Evolutionary conservation across 2,329 filamentous ascomycete species (phyloP).

Genomic region (Fusarium equiseti): DNA sequence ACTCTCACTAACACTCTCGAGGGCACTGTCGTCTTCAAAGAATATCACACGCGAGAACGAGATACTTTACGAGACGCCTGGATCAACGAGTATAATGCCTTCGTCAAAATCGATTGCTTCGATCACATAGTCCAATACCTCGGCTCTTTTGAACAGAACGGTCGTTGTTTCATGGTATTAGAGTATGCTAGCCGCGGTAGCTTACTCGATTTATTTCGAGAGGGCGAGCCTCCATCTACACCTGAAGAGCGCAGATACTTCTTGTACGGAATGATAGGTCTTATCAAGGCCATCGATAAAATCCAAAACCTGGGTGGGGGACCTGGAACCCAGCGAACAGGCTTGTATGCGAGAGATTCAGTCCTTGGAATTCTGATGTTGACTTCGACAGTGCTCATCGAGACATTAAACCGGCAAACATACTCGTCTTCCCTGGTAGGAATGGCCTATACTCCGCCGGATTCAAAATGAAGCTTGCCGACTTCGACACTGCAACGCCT

Average conservation of each 20-base stretch:
- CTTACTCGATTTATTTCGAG: conserved; percentile 8
- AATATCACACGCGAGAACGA: conserved; percentile 7
- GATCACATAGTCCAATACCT: conserved; percentile 24
- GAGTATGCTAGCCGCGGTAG: conserved; percentile 21
- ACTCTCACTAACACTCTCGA: not conserved
- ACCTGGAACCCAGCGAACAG: not conserved
- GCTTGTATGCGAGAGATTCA: not conserved
- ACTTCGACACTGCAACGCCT: conserved; percentile 22
- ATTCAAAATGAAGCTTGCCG: conserved; percentile 24
- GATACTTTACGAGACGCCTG: conserved; percentile 9
- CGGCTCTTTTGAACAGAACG: conserved; percentile 26
- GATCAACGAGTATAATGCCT: conserved; percentile 10
- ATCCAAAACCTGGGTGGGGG: conserved; percentile 19
- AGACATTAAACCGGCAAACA: conserved; percentile 33
- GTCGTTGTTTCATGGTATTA: conserved; percentile 13
- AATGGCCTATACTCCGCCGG: not conserved
- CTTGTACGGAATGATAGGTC: conserved; percentile 9
- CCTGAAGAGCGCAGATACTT: conserved; percentile 3
- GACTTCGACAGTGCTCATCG: conserved; percentile 18
- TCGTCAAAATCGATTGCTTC: conserved; percentile 7
- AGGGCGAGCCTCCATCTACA: not conserved
- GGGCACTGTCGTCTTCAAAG: conserved; percentile 27
- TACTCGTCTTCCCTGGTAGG: conserved; percentile 12
- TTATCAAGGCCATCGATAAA: conserved; percentile 1
- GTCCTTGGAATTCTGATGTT: not conserved